Evolutionary conservation across 2,329 filamentous ascomycete species (phyloP).

Genomic region (Pseudogymnoascus sp.): DNA sequence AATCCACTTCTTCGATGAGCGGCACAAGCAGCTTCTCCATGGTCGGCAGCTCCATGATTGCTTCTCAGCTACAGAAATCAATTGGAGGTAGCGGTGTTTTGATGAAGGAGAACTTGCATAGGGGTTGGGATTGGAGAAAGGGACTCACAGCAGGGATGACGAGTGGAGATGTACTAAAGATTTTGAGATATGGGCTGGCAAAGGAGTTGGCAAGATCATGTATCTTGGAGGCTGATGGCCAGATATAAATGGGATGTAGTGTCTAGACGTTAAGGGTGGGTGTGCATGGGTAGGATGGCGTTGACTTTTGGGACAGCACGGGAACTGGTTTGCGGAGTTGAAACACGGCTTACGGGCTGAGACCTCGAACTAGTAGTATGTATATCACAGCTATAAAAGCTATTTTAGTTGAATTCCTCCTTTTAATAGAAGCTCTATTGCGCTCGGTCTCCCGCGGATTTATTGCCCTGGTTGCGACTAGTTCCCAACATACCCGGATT

Average conservation of each 20-base stretch:
- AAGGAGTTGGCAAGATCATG: conserved; percentile 64
- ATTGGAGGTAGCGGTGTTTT: conserved; percentile 46
- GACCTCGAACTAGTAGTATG: neutral
- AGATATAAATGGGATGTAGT: conserved; percentile 18
- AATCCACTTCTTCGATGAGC: conserved; percentile 46
- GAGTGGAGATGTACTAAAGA: conserved; percentile 62
- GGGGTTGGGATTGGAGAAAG: conserved; percentile 67
- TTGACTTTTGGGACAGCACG: neutral
- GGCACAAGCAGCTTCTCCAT: conserved; percentile 52
- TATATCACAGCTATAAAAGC: conserved; percentile 4
- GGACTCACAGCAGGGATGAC: conserved; percentile 48
- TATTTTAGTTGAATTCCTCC: neutral
- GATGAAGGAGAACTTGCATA: conserved; percentile 38
- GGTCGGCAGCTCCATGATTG: conserved; percentile 65
- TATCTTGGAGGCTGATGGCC: conserved; percentile 53
- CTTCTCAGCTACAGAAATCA: conserved; percentile 52
- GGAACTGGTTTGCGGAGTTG: neutral
- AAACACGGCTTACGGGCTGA: neutral
- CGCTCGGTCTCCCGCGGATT: neutral
- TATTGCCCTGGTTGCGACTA: neutral
- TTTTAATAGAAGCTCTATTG: conserved; percentile 1
- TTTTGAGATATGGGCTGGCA: conserved; percentile 65
- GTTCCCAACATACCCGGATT: neutral
- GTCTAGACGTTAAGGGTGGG: neutral
- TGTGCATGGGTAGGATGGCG: neutral